Base-by-base conservation (phyloP, 179 eudicot genomes). In the Beta lomatogona region DNA sequence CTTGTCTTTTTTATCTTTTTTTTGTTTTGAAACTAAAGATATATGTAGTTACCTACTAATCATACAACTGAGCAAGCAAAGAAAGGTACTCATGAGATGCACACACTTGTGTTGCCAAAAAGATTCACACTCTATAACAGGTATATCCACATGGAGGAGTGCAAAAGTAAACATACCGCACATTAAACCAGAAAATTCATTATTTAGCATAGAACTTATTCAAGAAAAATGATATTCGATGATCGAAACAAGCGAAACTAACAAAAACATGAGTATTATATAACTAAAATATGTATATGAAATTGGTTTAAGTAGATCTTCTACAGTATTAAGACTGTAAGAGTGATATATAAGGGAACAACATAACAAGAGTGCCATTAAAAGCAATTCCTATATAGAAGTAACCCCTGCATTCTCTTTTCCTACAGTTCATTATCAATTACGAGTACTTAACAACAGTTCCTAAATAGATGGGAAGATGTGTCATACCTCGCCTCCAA, bases 401-500 rank as follows among this genome's bases (percentile, higher is more conserved):
- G n/a, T n/a, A 66, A 14, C 11, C 7, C 11, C 36, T 36, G 50
- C 72, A 68, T 4, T 41, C 52, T 68, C 41, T 6, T 31, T 36
- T 1, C 5, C 36, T n/a, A n/a, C n/a, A n/a, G n/a, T 41, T 15
- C n/a, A n/a, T n/a, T n/a, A n/a, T n/a, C n/a, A n/a, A n/a, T n/a
- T n/a, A n/a, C n/a, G n/a, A n/a, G n/a, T n/a, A n/a, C n/a, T 2
- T 41, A 14, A 5, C 72, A 41, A 44, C 9, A 68, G 22, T 44
- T n/a, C 15, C 50, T 44, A 71, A 46, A 4, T 16, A 67, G 5
- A 67, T 21, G 41, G 5, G 31, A 70, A 19, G 10, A 71, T 21
- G 5, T 18, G 61, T 64, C 88, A 83, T 82, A 92, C 99, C 93
- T 95, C 94, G 59, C 98, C 99, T 76, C 98, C 99, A n/a, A 66